Conservation (phyloP, 495 filamentous ascomycete species). For the Eremomyces bilateralis region DNA sequence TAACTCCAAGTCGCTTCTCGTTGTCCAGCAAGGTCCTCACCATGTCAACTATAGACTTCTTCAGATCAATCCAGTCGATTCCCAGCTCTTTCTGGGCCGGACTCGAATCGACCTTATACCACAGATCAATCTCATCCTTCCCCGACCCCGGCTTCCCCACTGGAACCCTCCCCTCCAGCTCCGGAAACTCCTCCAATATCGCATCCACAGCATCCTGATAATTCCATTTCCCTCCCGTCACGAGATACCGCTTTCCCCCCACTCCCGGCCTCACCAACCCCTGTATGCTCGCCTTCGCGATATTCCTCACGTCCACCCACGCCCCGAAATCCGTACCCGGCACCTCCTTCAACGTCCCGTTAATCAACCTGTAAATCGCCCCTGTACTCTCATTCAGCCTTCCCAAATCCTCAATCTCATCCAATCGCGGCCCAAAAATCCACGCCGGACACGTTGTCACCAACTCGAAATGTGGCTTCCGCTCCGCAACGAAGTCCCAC, state of each 20-base stretch:
- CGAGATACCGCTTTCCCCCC: slow-evolving; percentile 1
- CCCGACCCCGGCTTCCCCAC: neutral
- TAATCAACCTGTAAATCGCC: slow-evolving; percentile 1
- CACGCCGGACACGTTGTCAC: slow-evolving; percentile 4
- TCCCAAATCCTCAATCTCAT: neutral
- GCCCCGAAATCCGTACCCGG: slow-evolving; percentile 1
- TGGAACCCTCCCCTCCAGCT: slow-evolving; percentile 2
- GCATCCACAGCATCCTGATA: slow-evolving; percentile 2
- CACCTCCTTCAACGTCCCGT: neutral
- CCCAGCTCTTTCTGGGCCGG: too few species aligned
- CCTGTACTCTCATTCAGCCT: neutral
- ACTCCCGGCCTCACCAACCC: neutral
- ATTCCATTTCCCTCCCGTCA: neutral
- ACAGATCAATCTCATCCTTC: too few species aligned
- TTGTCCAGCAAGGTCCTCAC: too few species aligned
- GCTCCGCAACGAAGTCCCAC: slow-evolving; percentile 6
- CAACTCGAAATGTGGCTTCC: slow-evolving; percentile 5
- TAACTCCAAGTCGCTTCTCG: too few species aligned
- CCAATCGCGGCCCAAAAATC: slow-evolving; percentile 3
- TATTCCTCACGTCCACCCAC: slow-evolving; percentile 2
- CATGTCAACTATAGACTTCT: too few species aligned
- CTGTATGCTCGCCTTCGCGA: slow-evolving; percentile 1
- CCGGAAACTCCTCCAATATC: slow-evolving; percentile 3
- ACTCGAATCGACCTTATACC: too few species aligned
- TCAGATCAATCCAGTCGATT: too few species aligned